These are phyloP conservation scores for Didymella sp. DNA, from an alignment of 2,329 filamentous ascomycete species.

Conservation along the genomic window DNA sequence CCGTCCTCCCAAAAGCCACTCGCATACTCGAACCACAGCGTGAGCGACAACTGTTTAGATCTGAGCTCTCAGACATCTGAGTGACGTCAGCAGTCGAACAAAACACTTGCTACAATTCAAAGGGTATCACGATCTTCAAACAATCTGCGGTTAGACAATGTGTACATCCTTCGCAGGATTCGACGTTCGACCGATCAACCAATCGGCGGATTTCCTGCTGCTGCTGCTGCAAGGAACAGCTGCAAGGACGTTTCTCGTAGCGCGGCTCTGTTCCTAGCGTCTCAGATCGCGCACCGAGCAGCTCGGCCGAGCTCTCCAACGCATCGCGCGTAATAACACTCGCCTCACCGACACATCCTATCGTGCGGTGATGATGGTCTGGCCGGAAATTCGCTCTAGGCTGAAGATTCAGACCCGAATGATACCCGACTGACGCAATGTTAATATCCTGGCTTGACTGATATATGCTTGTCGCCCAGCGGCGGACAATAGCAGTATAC, in stretches of 20 bases:
- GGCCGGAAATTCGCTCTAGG: not conserved
- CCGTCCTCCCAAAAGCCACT: not conserved
- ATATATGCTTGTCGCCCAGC: not conserved
- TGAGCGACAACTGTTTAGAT: not conserved
- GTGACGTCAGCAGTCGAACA: not conserved
- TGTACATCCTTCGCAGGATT: not conserved
- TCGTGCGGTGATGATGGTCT: not conserved
- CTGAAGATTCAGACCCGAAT: conserved; percentile 1
- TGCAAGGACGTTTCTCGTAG: not conserved
- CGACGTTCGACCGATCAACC: not conserved
- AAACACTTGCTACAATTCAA: no score
- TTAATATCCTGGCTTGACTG: not conserved
- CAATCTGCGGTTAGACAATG: not conserved
- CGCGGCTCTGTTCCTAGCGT: conserved; percentile 10
- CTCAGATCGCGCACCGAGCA: not conserved
- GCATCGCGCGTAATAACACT: not conserved
- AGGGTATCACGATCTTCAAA: not conserved
- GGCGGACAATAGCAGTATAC: no score
- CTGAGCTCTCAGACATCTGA: not conserved
- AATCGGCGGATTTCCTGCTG: conserved; percentile 42
- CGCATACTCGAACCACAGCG: not conserved
- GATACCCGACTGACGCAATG: not conserved
- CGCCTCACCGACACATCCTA: not conserved
- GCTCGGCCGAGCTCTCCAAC: conserved; percentile 7
- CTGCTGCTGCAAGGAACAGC: conserved; percentile 32